Evolutionary conservation across 768 basidiomycete species (phyloP).

Genomic region (Sarcodon sp.): DNA sequence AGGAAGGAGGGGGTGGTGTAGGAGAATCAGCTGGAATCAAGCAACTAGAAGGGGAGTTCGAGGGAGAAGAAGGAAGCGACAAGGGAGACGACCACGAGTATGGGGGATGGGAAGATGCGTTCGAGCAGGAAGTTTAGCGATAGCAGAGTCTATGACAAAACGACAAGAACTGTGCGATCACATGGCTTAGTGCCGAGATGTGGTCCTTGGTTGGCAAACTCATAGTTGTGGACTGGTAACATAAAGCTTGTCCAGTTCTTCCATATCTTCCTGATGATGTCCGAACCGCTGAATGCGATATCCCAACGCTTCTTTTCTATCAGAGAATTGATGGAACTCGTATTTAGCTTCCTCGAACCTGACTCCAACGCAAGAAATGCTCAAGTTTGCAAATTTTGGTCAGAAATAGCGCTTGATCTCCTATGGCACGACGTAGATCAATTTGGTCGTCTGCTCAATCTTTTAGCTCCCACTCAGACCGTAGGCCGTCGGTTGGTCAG

Average conservation of each 20-base stretch:
- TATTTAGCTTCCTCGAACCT: slow-evolving; percentile 35
- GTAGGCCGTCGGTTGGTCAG: not conserved
- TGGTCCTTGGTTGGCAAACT: too few species aligned
- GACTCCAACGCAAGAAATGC: slow-evolving; percentile 30
- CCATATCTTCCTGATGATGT: too few species aligned
- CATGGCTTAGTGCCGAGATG: too few species aligned
- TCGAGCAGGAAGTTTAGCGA: slow-evolving; percentile 56
- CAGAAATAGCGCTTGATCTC: slow-evolving; percentile 39
- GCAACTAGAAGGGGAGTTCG: slow-evolving; percentile 9
- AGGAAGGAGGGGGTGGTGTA: slow-evolving; percentile 24
- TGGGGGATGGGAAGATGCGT: slow-evolving; percentile 32
- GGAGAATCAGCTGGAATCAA: slow-evolving; percentile 7
- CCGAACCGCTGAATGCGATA: too few species aligned
- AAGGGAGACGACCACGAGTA: slow-evolving; percentile 29
- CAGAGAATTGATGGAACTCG: slow-evolving; percentile 45
- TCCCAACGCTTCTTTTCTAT: slow-evolving; percentile 32
- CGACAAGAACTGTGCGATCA: too few species aligned
- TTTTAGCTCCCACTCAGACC: slow-evolving; percentile 32
- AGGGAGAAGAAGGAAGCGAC: slow-evolving; percentile 14
- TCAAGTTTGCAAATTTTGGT: slow-evolving; percentile 47
- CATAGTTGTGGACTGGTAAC: too few species aligned
- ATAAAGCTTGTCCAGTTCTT: too few species aligned
- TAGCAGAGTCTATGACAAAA: too few species aligned
- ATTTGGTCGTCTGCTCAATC: slow-evolving; percentile 28
- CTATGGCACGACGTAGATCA: slow-evolving; percentile 44